Percentiles rank a stretch among this genome's conserved stretches.
Conservation (phyloP, 129 eudicot genomes). For the Artemisia annua region DNA sequence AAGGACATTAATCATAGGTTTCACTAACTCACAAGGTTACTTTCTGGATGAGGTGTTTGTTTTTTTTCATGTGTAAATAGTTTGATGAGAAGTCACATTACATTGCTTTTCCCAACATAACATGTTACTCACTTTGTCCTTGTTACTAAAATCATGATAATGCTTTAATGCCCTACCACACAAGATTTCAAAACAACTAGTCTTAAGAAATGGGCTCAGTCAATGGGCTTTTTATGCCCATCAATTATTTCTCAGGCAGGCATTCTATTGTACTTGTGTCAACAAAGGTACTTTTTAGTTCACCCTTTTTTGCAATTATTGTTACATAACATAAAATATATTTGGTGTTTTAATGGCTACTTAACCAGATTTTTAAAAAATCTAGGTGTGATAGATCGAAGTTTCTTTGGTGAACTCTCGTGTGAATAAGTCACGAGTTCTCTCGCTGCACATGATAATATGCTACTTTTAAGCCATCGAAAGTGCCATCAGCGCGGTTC, state of each 20-base stretch:
- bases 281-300: slow-evolving; percentile 4
- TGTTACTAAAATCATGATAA: slow-evolving; percentile 33
- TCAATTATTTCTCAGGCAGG: slow-evolving; percentile 18
- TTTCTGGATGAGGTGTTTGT: slow-evolving; percentile 10
- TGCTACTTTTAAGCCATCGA: too few species aligned
- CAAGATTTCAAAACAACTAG: slow-evolving; percentile 13
- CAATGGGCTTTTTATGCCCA: slow-evolving; percentile 37
- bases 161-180: slow-evolving; percentile 29
- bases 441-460: too few species aligned
- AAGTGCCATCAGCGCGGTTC: too few species aligned
- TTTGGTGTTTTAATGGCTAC: too few species aligned
- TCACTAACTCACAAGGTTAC: slow-evolving; percentile 4
- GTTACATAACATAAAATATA: neutral
- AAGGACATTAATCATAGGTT: neutral
- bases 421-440: too few species aligned
- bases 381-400: too few species aligned
- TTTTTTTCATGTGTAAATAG: slow-evolving; percentile 28
- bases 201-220: slow-evolving; percentile 32
- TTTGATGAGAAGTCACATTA: slow-evolving; percentile 36
- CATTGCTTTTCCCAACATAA: slow-evolving; percentile 31
- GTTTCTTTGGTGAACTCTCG: too few species aligned
- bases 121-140: slow-evolving; percentile 43
- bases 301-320: slow-evolving; percentile 3
- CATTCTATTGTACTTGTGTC: slow-evolving; percentile 23
- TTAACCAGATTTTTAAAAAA: too few species aligned